Base-by-base conservation (phyloP, 2,329 filamentous ascomycete genomes). In the Claviceps quebecensis region DNA sequence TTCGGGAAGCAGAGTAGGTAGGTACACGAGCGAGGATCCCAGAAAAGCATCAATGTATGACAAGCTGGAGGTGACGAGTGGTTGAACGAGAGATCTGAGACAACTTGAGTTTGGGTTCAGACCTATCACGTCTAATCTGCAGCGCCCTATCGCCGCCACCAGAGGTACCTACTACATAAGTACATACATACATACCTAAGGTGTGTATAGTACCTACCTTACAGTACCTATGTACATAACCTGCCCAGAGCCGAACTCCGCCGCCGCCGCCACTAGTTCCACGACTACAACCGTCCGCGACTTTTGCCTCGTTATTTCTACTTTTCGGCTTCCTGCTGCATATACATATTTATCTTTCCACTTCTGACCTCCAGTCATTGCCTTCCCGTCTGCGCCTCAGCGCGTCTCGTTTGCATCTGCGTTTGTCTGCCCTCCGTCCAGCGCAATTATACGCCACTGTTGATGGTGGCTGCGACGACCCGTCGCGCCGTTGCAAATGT, bases 401-500 rank as follows among this genome's bases (percentile, higher is more conserved):
- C 29, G 29, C 29, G 29, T 34, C 29, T 34, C 29, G 29, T 44
- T 26, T 44, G 41, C 22, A 16, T 26, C 13, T 23, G 41, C 22
- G 11, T 26, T 4, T 17, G 16, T 36, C 13, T 16, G 14, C 16
- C 38, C n/a, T 36, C 9, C n/a, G 4, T n/a, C 6, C 19, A 34
- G 5, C 40, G 26, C 45, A 17, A 16, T 5, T 4, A 37, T 17
- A 19, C 38, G 7, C 16, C 22, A 19, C 17, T 44, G 47, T 13
- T 36, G 43, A 26, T 38, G 22, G 41, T 49, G 16, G 26, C 43
- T 13, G 41, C 46, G 47, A 39, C 47, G 26, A 41, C 40, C 29
- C 17, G 34, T 45, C 47, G 43, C 43, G 17, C 36, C 22, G 43
- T 34, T 43, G 11, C 51, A 47, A 45, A 53, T 53, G 51, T 47